Percentiles rank a stretch among this genome's conserved stretches.
phyloP scores from a whole-genome alignment of 208 protist genomes.

The Leptomonas seymouri region DNA sequence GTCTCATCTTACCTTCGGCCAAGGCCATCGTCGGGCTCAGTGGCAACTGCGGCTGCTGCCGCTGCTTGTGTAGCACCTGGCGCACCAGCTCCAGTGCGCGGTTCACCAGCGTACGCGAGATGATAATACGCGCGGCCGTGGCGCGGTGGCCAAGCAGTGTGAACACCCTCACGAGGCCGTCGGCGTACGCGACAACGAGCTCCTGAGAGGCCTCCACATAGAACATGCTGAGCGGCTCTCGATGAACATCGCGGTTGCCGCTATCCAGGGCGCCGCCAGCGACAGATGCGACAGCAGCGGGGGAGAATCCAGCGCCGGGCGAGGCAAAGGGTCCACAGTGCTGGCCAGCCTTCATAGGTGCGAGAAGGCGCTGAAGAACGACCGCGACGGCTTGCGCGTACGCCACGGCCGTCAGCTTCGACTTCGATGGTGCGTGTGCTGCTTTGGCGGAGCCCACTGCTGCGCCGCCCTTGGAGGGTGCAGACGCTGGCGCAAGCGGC shows the following conservation, averaged over 20 bases:
- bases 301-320: not conserved
- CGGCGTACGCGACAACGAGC: conserved; percentile 70
- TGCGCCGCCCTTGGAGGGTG: not conserved
- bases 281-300: not conserved
- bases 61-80: not conserved
- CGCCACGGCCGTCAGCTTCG: conserved; percentile 12
- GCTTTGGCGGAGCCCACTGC: not conserved
- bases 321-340: conserved; percentile 10
- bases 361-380: conserved; percentile 60
- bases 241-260: conserved; percentile 40
- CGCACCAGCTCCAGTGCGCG: conserved; percentile 25
- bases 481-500: not conserved
- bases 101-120: conserved; percentile 70
- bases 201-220: conserved; percentile 63
- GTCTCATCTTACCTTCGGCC: not conserved
- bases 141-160: conserved; percentile 55
- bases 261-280: conserved; percentile 8
- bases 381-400: conserved; percentile 53
- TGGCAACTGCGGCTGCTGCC: not conserved
- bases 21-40: not conserved
- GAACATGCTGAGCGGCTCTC: conserved; percentile 59
- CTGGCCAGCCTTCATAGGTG: conserved; percentile 14
- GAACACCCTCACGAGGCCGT: conserved; percentile 75
- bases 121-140: conserved; percentile 60
- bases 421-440: conserved; percentile 8